phyloP scores from a whole-genome alignment of 129 eudicot species.

The Glebionis coronaria region DNA sequence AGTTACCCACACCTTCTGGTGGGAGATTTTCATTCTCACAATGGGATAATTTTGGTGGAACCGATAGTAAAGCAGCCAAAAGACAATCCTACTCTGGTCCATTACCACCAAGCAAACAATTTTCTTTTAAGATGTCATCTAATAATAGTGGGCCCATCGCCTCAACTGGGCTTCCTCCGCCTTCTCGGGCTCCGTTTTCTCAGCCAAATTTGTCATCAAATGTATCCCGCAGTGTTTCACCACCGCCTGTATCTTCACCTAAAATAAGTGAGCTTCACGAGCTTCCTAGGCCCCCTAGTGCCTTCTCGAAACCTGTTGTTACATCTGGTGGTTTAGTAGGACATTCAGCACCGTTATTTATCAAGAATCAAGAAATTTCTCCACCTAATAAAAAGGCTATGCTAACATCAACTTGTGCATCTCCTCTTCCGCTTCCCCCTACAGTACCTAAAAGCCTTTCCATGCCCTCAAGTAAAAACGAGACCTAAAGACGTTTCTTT shows the following conservation, averaged over 20 bases:
- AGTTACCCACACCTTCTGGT: slow-evolving; percentile 55
- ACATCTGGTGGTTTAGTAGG: slow-evolving; percentile 40
- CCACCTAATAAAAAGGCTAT: slow-evolving; percentile 47
- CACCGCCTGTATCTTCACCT: slow-evolving; percentile 67
- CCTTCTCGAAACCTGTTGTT: slow-evolving; percentile 40
- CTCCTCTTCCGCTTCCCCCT: slow-evolving; percentile 82
- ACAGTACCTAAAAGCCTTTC: slow-evolving; percentile 61
- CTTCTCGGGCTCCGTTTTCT: slow-evolving; percentile 33
- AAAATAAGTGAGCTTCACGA: slow-evolving; percentile 88
- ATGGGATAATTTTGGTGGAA: slow-evolving; percentile 33
- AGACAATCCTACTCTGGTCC: slow-evolving; percentile 85
- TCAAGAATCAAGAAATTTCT: slow-evolving; percentile 51
- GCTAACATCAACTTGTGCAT: slow-evolving; percentile 32
- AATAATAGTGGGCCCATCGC: slow-evolving; percentile 58
- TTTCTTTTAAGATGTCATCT: slow-evolving; percentile 44
- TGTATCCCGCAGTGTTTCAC: slow-evolving; percentile 49
- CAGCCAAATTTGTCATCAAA: slow-evolving; percentile 38
- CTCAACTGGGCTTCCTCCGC: slow-evolving; percentile 46
- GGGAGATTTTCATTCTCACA: slow-evolving; percentile 42
- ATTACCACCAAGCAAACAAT: slow-evolving; percentile 57
- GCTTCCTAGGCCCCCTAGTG: slow-evolving; percentile 86
- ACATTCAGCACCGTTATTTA: slow-evolving; percentile 64
- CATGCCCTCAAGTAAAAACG: slow-evolving; percentile 49
- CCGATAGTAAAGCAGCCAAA: slow-evolving; percentile 45
- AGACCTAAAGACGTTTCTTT: slow-evolving; percentile 34